These are phyloP conservation scores for Vitis labrusca DNA, from an alignment of 164 flowering plant genomes.

Conservation along the genomic window DNA sequence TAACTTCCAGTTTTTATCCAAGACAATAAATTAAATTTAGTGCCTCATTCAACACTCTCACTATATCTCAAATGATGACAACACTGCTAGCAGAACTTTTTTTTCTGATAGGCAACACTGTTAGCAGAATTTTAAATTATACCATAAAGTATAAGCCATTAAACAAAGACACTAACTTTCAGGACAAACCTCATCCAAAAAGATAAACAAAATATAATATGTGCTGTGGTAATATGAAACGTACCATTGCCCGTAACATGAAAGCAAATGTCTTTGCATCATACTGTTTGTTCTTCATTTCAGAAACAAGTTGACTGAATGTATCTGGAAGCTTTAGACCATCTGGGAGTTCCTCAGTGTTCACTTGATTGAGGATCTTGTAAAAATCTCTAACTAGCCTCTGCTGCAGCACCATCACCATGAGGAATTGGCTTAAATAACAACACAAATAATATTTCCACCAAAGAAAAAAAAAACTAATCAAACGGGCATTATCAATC, in stretches of 20 bases:
- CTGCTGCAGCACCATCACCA: conserved; percentile 46
- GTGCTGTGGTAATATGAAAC: conserved; percentile 9
- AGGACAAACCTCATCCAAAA: too few species aligned
- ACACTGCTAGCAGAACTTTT: too few species aligned
- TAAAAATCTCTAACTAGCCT: conserved; percentile 74
- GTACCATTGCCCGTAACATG: conserved; percentile 79
- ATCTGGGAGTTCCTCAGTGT: conserved; percentile 68
- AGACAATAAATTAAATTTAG: too few species aligned
- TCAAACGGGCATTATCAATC: too few species aligned
- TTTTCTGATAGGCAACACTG: too few species aligned
- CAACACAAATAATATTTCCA: background rate
- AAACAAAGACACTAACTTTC: too few species aligned
- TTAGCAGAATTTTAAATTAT: too few species aligned
- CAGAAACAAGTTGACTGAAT: conserved; percentile 70
- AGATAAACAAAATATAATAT: too few species aligned
- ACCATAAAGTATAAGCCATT: too few species aligned
- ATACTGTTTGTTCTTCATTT: conserved; percentile 74
- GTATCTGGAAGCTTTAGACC: conserved; percentile 75
- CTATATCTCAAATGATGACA: too few species aligned
- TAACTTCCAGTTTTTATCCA: too few species aligned
- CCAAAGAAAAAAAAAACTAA: conserved; percentile 2
- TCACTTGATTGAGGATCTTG: conserved; percentile 80
- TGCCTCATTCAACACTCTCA: too few species aligned
- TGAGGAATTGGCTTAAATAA: conserved; percentile 10
- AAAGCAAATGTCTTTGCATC: conserved; percentile 81